Evolutionary conservation across 495 filamentous ascomycete species (phyloP).

Genomic region (Lepidopterella palustris): DNA sequence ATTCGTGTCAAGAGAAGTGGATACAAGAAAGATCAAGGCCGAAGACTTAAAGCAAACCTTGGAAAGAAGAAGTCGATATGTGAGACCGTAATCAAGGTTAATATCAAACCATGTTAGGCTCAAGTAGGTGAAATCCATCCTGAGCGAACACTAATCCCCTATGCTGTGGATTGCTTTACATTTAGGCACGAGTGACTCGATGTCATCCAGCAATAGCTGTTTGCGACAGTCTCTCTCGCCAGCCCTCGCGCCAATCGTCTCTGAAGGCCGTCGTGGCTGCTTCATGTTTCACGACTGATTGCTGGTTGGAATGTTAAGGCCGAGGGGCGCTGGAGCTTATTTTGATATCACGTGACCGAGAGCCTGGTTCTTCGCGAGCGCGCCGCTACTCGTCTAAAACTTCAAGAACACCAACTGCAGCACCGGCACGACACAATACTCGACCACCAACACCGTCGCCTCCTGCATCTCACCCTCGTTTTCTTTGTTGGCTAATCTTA

Average conservation of each 20-base stretch:
- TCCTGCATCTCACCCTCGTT: background rate
- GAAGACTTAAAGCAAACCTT: background rate
- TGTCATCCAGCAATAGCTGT: background rate
- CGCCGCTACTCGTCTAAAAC: background rate
- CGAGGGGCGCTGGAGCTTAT: background rate
- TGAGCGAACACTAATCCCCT: background rate
- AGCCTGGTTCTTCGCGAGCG: background rate
- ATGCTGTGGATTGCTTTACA: background rate
- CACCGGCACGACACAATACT: background rate
- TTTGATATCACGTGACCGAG: background rate
- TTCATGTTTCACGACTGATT: too few species aligned
- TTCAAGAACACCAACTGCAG: background rate
- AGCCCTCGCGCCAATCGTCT: too few species aligned
- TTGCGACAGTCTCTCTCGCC: background rate
- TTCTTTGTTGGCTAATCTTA: too few species aligned
- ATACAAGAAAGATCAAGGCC: background rate
- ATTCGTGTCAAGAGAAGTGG: background rate
- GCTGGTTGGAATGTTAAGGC: too few species aligned
- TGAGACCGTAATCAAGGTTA: background rate
- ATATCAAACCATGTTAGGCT: background rate
- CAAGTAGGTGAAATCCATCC: too few species aligned
- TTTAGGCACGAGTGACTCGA: too few species aligned
- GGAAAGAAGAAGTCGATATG: background rate
- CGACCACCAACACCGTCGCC: background rate
- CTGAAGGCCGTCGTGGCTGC: too few species aligned